Conservation (phyloP, 2,329 filamentous ascomycete species). For the Diplodia sapinea region DNA sequence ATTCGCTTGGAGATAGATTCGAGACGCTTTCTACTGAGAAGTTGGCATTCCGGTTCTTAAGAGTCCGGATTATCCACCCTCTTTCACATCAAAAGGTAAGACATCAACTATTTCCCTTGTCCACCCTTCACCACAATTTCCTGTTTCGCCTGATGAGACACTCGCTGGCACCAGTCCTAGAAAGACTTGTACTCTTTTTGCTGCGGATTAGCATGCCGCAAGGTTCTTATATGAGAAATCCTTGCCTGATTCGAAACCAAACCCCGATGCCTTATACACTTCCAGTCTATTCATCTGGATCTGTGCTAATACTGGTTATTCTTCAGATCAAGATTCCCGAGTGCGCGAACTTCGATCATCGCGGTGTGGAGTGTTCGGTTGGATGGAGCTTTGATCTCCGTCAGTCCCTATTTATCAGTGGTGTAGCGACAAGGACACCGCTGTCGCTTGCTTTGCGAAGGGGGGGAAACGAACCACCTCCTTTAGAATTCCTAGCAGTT, state of each 20-base stretch:
- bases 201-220: slow-evolving; percentile 57
- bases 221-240: slow-evolving; percentile 35
- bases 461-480: not conserved
- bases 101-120: not conserved
- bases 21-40: not conserved
- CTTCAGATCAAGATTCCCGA: not conserved
- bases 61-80: not conserved
- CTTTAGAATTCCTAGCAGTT: not conserved
- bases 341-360: not conserved
- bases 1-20: not conserved
- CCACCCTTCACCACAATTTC: too few species aligned
- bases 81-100: slow-evolving; percentile 3
- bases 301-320: not conserved
- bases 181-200: slow-evolving; percentile 60
- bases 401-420: not conserved
- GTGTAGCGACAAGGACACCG: not conserved
- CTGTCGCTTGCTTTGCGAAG: not conserved
- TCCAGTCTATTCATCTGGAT: not conserved
- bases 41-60: not conserved
- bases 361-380: not conserved
- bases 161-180: slow-evolving; percentile 66
- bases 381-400: too few species aligned
- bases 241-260: slow-evolving; percentile 18
- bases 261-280: too few species aligned
- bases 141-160: slow-evolving; percentile 57